phyloP scores from a whole-genome alignment of 495 filamentous ascomycete genomes.

The Tetracladium marchalianum region DNA sequence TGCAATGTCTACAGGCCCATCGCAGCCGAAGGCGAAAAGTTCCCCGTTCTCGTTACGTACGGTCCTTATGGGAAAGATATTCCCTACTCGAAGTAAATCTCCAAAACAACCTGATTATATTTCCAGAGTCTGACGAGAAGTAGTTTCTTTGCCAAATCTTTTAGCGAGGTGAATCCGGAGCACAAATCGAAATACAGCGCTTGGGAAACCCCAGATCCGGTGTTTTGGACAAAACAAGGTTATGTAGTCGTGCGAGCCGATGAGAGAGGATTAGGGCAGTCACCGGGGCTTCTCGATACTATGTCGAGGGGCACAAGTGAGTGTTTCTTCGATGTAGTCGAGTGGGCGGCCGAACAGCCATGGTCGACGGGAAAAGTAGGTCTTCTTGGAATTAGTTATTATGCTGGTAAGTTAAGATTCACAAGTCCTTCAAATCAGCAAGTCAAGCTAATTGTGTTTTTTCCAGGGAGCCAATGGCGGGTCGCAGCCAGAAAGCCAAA shows the following conservation, averaged over 20 bases:
- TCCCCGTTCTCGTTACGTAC: constrained; percentile 45
- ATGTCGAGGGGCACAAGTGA: constrained; percentile 31
- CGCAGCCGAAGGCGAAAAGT: constrained; percentile 10
- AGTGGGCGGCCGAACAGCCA: constrained; percentile 26
- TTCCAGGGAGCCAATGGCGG: constrained; percentile 33
- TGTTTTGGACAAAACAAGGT: constrained; percentile 27
- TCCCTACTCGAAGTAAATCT: constrained; percentile 30
- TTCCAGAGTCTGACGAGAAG: constrained; percentile 2
- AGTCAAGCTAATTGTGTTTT: neutral
- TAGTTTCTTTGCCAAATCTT: constrained; percentile 31
- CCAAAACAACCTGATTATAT: neutral
- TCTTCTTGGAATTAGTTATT: constrained; percentile 33
- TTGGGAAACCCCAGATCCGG: constrained; percentile 38
- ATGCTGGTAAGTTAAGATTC: constrained; percentile 19
- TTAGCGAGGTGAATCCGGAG: constrained; percentile 35
- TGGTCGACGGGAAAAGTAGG: constrained; percentile 38
- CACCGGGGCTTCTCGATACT: constrained; percentile 28
- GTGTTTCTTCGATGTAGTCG: constrained; percentile 34
- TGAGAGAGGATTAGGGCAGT: constrained; percentile 29
- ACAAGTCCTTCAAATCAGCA: too few species aligned
- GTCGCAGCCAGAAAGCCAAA: constrained; percentile 30
- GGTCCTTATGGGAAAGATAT: constrained; percentile 61
- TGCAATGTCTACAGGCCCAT: constrained; percentile 18
- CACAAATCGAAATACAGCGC: constrained; percentile 22
- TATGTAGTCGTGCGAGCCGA: constrained; percentile 36